Conservation (phyloP, 768 basidiomycete genomes). For the Lactarius tabidus region DNA sequence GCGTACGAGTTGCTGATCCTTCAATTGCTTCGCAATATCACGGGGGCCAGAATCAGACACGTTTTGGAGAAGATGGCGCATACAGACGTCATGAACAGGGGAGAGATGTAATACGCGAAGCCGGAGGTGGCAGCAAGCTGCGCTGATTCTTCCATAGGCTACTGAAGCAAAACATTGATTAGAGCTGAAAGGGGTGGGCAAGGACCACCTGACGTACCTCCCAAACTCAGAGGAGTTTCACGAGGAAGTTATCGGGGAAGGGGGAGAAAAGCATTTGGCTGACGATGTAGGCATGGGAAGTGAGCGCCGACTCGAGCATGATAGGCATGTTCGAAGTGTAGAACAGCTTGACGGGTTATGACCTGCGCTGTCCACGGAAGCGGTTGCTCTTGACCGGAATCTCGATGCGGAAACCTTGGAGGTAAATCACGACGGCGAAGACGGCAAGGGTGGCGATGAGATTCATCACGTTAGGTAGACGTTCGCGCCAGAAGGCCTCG, state of each 20-base stretch:
- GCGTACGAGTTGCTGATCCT: constrained; percentile 92
- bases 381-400: constrained; percentile 97
- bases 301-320: constrained; percentile 94
- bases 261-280: constrained; percentile 91
- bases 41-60: constrained; percentile 94
- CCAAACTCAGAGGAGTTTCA: constrained; percentile 93
- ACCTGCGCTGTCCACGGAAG: constrained; percentile 93
- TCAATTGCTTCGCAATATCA: constrained; percentile 96
- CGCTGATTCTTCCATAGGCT: constrained; percentile 93
- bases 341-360: constrained; percentile 97
- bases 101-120: constrained; percentile 94
- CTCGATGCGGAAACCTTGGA: constrained; percentile 98
- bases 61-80: constrained; percentile 99
- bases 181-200: not conserved
- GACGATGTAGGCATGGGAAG: constrained; percentile 92
- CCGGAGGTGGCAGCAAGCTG: constrained; percentile 89
- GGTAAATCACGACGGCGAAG: constrained; percentile 94
- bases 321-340: constrained; percentile 99
- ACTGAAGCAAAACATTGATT: constrained; percentile 16
- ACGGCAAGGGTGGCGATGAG: too few species aligned
- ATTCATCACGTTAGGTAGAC: too few species aligned
- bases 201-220: constrained; percentile 60
- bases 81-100: constrained; percentile 80
- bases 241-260: constrained; percentile 89
- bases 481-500: too few species aligned